Evolutionary conservation across 768 basidiomycete species (phyloP), one percentile per base, ranked within the genome.

Genomic region (Chalciporus piperatus): DNA sequence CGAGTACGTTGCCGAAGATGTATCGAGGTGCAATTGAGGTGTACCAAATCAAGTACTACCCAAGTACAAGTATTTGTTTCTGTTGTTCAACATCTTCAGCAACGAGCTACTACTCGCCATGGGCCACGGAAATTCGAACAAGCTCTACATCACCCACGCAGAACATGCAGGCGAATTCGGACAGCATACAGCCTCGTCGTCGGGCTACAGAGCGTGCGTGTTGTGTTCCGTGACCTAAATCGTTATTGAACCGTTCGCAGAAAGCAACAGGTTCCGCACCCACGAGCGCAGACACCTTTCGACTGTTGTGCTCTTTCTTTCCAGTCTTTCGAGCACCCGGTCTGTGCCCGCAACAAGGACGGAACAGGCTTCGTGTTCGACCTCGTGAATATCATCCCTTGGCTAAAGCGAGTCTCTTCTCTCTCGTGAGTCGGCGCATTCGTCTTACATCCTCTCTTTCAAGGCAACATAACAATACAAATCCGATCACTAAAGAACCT

Each of bases 291-390:
- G 41, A 90, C 87, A 0, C 90, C 91, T 25, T 93, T 91, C 62
- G 94, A 97, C 71, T 96, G 87, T 56, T 98, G 95, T 58, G 84
- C 92, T 0, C 79, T 97, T 30, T 92, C 92, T 9, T 89, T 93
- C 56, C 92, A 95, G 62, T 90, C 87, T 6, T 97, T 96, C 65
- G 75, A 76, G 23, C 85, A 93, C 60, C 95, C 95, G 2, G 94
- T 97, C 12, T 90, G 88, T 62, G 87, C 90, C 3, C 79, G 88
- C 28, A 93, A 94, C 60, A 66, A 77, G 16, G 90, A 95, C 64
- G 85, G 90, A 48, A 88, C 84, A 6, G 87, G 92, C 32, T 63
- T 67, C 52, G 93, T 96, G 8, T 96, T 92, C 64, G 94, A 96
- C 59, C 73, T 97, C 38, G 79, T 93, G 46, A 95, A 92, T 67